Base-by-base conservation (phyloP, 805 yeast species). In the Candida qinlingensis region DNA sequence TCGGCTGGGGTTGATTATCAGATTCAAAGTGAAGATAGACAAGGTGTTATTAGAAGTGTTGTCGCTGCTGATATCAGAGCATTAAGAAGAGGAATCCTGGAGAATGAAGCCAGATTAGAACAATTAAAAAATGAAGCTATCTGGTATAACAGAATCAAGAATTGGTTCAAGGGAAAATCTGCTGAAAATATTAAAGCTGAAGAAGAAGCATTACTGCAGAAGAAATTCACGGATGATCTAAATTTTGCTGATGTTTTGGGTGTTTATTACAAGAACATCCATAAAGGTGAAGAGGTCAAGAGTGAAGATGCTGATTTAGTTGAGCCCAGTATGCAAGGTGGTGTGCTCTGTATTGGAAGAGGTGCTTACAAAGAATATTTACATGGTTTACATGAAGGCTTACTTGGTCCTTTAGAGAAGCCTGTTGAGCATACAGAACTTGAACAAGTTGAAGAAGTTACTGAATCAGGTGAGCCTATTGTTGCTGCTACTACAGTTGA, bases 321-420 rank as follows among this genome's bases (percentile, higher is more conserved):
- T 3, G 72, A 73, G 33, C 75, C 79, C 3, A 62, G 63, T 11
- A 46, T 73, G 30, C 77, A 83, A 7, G 97, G 97, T 28, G 99
- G 98, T 40, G 84, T 90, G 10, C 76, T 94, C 25, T 87, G 97
- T 63, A 70, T 94, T 28, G 99, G 99, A 5, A 77, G 99, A 64
- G 99, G 99, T 49, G 92, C 97, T 0, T 94, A 79, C 65, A 92
- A 92, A 65, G 99, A 94, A 72, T 94, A 89, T 63, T 64, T 94
- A 46, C 75, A 77, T 40, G 99, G 99, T 8, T 64, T 94, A 9
- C 97, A 94, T 58, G 99, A 94, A 70, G 99, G 99, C 6, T 74
- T 94, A 62, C 67, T 94, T 41, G 99, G 99, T 0, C 98, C 98
- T 2, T 70, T 92, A 50, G 89, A 78, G 12, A 66, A 71, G 48